phyloP scores from a whole-genome alignment of 805 yeast species.

The Candida namnaoensis region DNA sequence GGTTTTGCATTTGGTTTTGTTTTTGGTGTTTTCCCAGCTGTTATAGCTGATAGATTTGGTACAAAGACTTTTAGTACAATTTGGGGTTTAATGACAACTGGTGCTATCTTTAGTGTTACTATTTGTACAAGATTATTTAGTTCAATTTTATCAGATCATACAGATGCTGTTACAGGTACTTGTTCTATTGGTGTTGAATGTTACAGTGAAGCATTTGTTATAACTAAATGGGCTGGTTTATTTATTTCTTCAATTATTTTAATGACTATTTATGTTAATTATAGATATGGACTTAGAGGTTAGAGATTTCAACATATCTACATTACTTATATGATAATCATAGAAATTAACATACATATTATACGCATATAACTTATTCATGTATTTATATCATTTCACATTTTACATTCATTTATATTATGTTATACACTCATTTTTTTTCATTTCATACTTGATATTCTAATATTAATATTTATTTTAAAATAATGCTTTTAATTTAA shows the following conservation, averaged over 20 bases:
- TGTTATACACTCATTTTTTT: no score
- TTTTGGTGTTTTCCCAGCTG: slow-evolving; percentile 70
- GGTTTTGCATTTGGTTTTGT: slow-evolving; percentile 65
- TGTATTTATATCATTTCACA: no score
- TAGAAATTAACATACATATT: no score
- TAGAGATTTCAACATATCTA: no score
- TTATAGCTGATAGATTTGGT: slow-evolving; percentile 67
- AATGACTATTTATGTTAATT: slow-evolving; percentile 11
- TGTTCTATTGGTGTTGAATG: slow-evolving; percentile 38
- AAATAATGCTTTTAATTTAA: no score
- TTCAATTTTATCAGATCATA: slow-evolving; percentile 35
- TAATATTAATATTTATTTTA: no score
- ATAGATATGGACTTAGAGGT: background rate
- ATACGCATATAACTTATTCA: no score
- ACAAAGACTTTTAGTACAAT: slow-evolving; percentile 59
- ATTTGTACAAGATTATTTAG: slow-evolving; percentile 50
- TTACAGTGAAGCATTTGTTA: slow-evolving; percentile 33
- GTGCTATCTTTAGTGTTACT: slow-evolving; percentile 51
- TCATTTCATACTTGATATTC: no score
- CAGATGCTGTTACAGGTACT: slow-evolving; percentile 29
- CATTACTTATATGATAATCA: no score
- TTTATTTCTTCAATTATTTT: slow-evolving; percentile 10
- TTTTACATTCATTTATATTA: no score
- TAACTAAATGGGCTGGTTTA: slow-evolving; percentile 17
- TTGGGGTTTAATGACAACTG: slow-evolving; percentile 72